Evolutionary conservation across 495 filamentous ascomycete species (phyloP), one percentile per base, ranked within the genome.

Genomic region (Lasiosphaeria miniovina): DNA sequence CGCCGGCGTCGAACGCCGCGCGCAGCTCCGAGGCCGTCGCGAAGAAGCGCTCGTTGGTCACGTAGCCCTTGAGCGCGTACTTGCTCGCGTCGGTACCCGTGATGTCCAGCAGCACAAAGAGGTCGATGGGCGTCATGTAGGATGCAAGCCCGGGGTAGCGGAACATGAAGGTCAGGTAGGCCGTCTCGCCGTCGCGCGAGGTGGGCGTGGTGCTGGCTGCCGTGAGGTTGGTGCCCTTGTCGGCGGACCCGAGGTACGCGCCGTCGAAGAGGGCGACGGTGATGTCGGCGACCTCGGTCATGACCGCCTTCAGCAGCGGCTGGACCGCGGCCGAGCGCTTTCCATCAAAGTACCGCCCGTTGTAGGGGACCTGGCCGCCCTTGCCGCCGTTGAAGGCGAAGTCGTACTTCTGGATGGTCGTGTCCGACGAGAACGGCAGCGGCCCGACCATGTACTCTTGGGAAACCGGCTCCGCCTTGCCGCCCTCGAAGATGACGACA

Each of bases 381-480:
- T 55, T 66, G 14, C 68, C 68, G 24, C 70, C 70, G 61, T 72
- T 83, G 66, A 79, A 82, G 15, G 71, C 61, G 61, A 76, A 83
- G 49, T 75, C 72, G 14, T 82, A 60, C 40, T 76, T 73, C 45
- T 69, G 35, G 36, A 77, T 69, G 3, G 60, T 71, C 1, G 77
- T 80, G 55, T 66, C 64, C 41, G 60, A 61, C 1, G 62, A 58
- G 12, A 82, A 60, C 0, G 80, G 82, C 12, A 84, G 63, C 8
- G 83, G 82, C 14, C 82, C 80, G 52, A 82, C 68, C 56, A 75
- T 68, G 61, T 74, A 79, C 58, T 83, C 77, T 49, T 78, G 70
- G 10, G 76, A 72, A 46, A 78, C 75, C 0, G 81, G 76, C 17
- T 77, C 72, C 17, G 61, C 61, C 34, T 73, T 75, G 46, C 76